These are phyloP conservation scores for Ogataea paraovalis DNA, from an alignment of 805 yeast species.

Conservation along the genomic window DNA sequence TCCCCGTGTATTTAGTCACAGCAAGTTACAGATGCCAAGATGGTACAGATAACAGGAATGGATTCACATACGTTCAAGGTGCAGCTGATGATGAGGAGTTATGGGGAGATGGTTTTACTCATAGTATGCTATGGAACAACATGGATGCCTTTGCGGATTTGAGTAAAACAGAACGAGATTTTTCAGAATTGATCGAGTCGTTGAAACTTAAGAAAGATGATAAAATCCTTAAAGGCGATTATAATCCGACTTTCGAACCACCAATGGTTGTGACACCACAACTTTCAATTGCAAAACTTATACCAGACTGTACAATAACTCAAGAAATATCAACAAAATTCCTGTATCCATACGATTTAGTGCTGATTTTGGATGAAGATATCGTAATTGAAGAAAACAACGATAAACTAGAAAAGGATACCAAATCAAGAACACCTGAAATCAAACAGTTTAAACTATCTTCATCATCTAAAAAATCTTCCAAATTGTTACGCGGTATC, in stretches of 20 bases:
- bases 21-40: slow-evolving; percentile 62
- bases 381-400: background rate
- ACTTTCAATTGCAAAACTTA: slow-evolving; percentile 24
- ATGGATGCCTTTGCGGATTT: slow-evolving; percentile 21
- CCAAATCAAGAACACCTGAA: background rate
- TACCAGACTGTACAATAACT: background rate
- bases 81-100: slow-evolving; percentile 93
- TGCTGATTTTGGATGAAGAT: background rate
- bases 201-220: background rate
- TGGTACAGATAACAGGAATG: slow-evolving; percentile 44
- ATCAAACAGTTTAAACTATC: slow-evolving; percentile 16
- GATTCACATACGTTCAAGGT: slow-evolving; percentile 76
- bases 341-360: background rate
- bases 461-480: slow-evolving; percentile 54
- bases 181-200: slow-evolving; percentile 14
- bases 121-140: slow-evolving; percentile 55
- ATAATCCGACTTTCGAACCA: background rate
- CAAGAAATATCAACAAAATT: background rate
- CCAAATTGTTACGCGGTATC: slow-evolving; percentile 50
- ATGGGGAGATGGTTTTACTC: slow-evolving; percentile 62
- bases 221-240: background rate
- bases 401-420: no score
- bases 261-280: background rate
- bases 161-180: slow-evolving; percentile 28
- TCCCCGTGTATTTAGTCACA: slow-evolving; percentile 50